phyloP scores from a whole-genome alignment of 345 rosid species.

The Pelargonium nanum region DNA sequence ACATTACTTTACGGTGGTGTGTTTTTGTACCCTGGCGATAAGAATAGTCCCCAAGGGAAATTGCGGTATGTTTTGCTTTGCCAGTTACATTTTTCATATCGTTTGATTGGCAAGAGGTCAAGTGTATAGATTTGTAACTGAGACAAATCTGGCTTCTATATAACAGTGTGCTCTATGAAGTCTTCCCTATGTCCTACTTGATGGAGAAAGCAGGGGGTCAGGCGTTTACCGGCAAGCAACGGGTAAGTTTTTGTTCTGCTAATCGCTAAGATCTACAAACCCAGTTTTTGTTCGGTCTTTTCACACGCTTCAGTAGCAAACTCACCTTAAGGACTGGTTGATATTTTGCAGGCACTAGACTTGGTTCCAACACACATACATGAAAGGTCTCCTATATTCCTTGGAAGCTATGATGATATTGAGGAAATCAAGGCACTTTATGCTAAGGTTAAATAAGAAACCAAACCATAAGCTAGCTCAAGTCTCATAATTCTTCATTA shows the following conservation, averaged over 20 bases:
- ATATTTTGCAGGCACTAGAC: slow-evolving; percentile 64
- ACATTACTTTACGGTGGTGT: slow-evolving; percentile 90
- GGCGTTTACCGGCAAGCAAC: slow-evolving; percentile 74
- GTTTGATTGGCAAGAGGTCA: background rate
- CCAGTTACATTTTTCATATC: too few species aligned
- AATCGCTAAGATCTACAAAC: too few species aligned
- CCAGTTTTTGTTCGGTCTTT: too few species aligned
- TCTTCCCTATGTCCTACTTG: slow-evolving; percentile 92
- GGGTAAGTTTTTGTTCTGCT: slow-evolving; percentile 31
- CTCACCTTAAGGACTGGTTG: slow-evolving; percentile 3
- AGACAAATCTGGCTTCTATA: background rate
- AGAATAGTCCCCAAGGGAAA: slow-evolving; percentile 87
- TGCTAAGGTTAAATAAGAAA: slow-evolving; percentile 10
- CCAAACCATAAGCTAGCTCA: background rate
- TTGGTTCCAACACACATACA: slow-evolving; percentile 65
- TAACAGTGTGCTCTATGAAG: slow-evolving; percentile 81
- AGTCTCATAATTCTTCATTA: background rate
- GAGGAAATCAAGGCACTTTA: slow-evolving; percentile 84
- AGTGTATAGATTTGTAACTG: background rate
- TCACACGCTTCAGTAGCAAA: too few species aligned
- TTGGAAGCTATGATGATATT: slow-evolving; percentile 87
- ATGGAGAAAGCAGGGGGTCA: slow-evolving; percentile 99
- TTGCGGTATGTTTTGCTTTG: slow-evolving; percentile 85
- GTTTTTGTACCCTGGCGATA: slow-evolving; percentile 94
- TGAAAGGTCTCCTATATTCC: slow-evolving; percentile 82